A percentile compares a stretch with the other conserved stretches of the same genome.
Evolutionary conservation across 768 basidiomycete genomes (phyloP).

Genomic region (Chalciporus piperatus): DNA sequence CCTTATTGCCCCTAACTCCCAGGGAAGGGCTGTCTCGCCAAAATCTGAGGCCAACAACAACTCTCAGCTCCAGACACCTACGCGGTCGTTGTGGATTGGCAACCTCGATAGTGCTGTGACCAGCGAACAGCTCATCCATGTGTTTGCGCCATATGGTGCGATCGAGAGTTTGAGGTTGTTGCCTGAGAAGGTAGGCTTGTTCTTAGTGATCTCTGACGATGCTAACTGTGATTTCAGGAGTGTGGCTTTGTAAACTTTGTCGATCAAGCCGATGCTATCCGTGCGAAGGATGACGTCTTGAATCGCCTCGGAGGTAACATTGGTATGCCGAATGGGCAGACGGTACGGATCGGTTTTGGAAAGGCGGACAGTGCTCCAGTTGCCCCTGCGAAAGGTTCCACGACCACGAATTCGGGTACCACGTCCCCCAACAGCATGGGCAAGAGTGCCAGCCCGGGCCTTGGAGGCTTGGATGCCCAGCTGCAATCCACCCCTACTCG

Average conservation of each 20-base stretch:
- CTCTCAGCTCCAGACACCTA: conserved; percentile 86
- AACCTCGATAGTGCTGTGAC: conserved; percentile 95
- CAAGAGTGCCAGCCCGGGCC: conserved; percentile 52
- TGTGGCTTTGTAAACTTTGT: conserved; percentile 99
- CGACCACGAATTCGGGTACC: conserved; percentile 58
- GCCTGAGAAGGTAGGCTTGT: conserved; percentile 81
- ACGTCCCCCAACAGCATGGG: conserved; percentile 55
- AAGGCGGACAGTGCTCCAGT: conserved; percentile 96
- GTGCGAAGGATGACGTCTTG: conserved; percentile 96
- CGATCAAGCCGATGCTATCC: conserved; percentile 91
- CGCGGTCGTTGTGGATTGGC: conserved; percentile 97
- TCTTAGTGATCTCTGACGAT: background rate
- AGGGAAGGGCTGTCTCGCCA: conserved; percentile 78
- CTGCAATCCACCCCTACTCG: conserved; percentile 89
- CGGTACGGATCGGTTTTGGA: conserved; percentile 96
- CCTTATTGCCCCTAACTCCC: conserved; percentile 62
- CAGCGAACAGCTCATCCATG: conserved; percentile 90
- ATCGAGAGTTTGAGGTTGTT: conserved; percentile 94
- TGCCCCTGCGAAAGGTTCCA: conserved; percentile 76
- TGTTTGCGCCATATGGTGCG: conserved; percentile 95
- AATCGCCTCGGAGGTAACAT: conserved; percentile 94
- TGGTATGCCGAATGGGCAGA: conserved; percentile 91
- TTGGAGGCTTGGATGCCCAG: conserved; percentile 79
- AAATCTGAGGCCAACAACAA: conserved; percentile 65
- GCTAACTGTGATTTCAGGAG: conserved; percentile 56